phyloP scores from a whole-genome alignment of 164 flowering plant genomes.

The Protea cynaroides region DNA sequence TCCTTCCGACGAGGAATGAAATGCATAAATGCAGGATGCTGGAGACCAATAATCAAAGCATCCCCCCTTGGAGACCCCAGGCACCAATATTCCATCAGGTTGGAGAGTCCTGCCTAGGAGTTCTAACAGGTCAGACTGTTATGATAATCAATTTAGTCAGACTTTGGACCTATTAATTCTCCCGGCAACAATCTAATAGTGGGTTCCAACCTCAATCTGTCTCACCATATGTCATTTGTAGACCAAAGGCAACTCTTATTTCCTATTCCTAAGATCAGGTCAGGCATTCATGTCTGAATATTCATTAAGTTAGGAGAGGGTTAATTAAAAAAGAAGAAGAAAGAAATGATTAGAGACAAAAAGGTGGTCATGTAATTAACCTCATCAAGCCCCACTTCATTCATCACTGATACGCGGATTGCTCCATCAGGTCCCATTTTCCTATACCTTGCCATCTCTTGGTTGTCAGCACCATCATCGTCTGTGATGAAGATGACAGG shows the following conservation, averaged over 20 bases:
- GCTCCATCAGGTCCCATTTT: constrained; percentile 79
- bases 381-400: constrained; percentile 56
- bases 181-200: background rate
- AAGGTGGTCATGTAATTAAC: constrained; percentile 21
- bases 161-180: background rate
- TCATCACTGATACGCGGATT: constrained; percentile 69
- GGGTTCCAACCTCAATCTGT: too few relatives aligned
- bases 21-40: background rate
- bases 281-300: background rate
- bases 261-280: too few relatives aligned
- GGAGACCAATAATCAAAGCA: background rate
- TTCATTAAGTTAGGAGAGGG: background rate
- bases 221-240: background rate
- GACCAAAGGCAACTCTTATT: background rate
- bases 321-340: background rate
- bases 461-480: constrained; percentile 27
- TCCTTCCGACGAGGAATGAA: background rate
- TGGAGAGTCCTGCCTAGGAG: background rate
- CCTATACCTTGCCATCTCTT: constrained; percentile 60
- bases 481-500: constrained; percentile 42
- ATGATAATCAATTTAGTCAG: background rate
- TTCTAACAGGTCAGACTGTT: background rate
- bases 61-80: background rate
- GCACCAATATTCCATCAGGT: background rate
- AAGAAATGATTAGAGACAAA: background rate